phyloP scores from a whole-genome alignment of 2,329 filamentous ascomycete genomes.

The Talaromyces sp. region DNA sequence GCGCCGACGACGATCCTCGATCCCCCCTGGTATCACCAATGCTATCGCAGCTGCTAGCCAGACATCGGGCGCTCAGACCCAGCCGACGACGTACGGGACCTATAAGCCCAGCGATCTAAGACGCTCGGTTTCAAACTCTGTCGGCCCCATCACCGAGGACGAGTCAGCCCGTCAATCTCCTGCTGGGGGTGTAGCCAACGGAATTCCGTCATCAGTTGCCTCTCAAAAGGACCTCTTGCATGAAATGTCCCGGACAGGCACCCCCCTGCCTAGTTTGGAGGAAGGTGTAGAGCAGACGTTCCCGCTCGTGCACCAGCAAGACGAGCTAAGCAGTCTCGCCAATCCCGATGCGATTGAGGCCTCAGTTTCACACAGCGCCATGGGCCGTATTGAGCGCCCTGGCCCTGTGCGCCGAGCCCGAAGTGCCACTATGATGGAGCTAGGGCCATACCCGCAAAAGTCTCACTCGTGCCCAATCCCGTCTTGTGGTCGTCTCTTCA shows the following conservation, averaged over 20 bases:
- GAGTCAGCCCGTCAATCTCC: slow-evolving; percentile 75
- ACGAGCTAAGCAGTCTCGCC: slow-evolving; percentile 61
- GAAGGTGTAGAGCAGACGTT: slow-evolving; percentile 72
- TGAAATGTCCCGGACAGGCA: slow-evolving; percentile 76
- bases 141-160: slow-evolving; percentile 76
- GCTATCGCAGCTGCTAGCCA: slow-evolving; percentile 56
- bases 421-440: slow-evolving; percentile 93
- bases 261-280: slow-evolving; percentile 79
- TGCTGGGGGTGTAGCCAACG: slow-evolving; percentile 63
- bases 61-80: slow-evolving; percentile 29
- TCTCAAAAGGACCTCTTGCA: slow-evolving; percentile 77
- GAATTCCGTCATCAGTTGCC: slow-evolving; percentile 62
- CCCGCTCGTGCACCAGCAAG: slow-evolving; percentile 47
- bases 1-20: slow-evolving; percentile 84
- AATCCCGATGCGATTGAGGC: slow-evolving; percentile 58
- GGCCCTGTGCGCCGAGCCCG: slow-evolving; percentile 83
- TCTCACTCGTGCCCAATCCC: slow-evolving; percentile 99
- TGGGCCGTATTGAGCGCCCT: slow-evolving; percentile 55
- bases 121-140: slow-evolving; percentile 82
- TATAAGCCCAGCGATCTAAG: slow-evolving; percentile 87
- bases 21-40: slow-evolving; percentile 73
- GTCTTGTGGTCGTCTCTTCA: slow-evolving; percentile 94
- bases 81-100: slow-evolving; percentile 49
- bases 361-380: slow-evolving; percentile 52
- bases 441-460: slow-evolving; percentile 94